Base-by-base conservation (phyloP, 768 basidiomycete species). In the Kwoniella sp. region DNA sequence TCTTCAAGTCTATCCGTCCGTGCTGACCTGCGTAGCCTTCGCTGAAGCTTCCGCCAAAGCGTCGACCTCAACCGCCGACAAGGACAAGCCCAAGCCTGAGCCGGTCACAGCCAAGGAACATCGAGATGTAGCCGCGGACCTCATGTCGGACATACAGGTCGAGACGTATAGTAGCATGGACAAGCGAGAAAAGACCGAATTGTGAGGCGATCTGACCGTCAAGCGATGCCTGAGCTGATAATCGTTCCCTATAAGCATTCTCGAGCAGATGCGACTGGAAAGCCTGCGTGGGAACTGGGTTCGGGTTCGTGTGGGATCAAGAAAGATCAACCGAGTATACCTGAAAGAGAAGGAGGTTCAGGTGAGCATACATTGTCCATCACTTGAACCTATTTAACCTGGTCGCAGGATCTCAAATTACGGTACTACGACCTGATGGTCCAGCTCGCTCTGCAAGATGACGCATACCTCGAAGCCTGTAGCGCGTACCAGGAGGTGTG, bases 141-240 rank as follows among this genome's bases (percentile, higher is more conserved):
- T 98, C 25, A 80, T 98, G 56, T 86, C 86, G 20, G 95, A 99
- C 53, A 82, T 99, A 2, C 92, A 96, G 77, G 92, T 99, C 32
- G 95, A 99, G 76, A 98, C 95, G 1, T 99, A 96, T 73, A 96
- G 92, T 12, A 90, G 89, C 5, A 98, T 99, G 95, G 89, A 96
- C 59, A 84, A 91, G 54, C 78, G 87, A 68, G 95, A 99, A 75
- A 99, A 99, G 80, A 95, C 90, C 3, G 90, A 98, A 72, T 96
- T 99, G 73, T 73, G 51, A 64, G 71, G n/a, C n/a, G n/a, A n/a
- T n/a, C n/a, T n/a, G n/a, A n/a, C n/a, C n/a, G n/a, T n/a, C n/a
- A n/a, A n/a, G n/a, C n/a, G n/a, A n/a, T n/a, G n/a, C n/a, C n/a
- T n/a, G n/a, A n/a, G n/a, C n/a, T n/a, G n/a, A n/a, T n/a, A n/a